phyloP scores from a whole-genome alignment of 2,329 filamentous ascomycete genomes.

The Penicillium capsulatum region DNA sequence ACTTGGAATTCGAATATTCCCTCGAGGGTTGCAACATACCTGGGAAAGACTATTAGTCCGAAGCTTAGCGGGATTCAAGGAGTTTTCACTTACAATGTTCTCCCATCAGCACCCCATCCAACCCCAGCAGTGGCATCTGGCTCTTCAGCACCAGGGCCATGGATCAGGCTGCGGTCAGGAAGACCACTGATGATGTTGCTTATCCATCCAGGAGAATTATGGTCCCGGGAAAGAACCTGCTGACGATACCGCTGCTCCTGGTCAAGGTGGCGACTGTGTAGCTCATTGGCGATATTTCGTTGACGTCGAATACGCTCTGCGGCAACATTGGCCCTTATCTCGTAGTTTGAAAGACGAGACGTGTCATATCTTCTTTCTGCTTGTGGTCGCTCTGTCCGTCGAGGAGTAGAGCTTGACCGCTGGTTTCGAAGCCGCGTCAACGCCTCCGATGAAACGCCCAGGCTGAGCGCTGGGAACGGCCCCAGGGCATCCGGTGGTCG shows the following conservation, averaged over 20 bases:
- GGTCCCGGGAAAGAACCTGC: slow-evolving; percentile 31
- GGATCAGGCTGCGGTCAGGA: slow-evolving; percentile 30
- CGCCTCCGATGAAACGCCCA: slow-evolving; percentile 18
- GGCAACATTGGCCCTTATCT: slow-evolving; percentile 37
- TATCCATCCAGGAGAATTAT: slow-evolving; percentile 39
- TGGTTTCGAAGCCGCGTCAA: slow-evolving; percentile 24
- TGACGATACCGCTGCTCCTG: slow-evolving; percentile 35
- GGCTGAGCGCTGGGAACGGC: slow-evolving; percentile 21
- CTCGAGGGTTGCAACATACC: slow-evolving; percentile 47
- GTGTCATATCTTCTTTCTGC: slow-evolving; percentile 27
- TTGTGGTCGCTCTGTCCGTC: slow-evolving; percentile 29
- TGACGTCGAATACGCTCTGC: slow-evolving; percentile 39
- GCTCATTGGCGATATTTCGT: slow-evolving; percentile 35
- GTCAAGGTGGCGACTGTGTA: slow-evolving; percentile 28
- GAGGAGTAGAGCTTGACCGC: slow-evolving; percentile 36
- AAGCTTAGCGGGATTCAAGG: too few relatives aligned
- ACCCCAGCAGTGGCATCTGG: slow-evolving; percentile 45
- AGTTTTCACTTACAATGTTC: slow-evolving; percentile 40
- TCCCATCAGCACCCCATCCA: slow-evolving; percentile 46
- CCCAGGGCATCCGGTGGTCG: slow-evolving; percentile 15
- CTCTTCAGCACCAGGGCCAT: slow-evolving; percentile 34
- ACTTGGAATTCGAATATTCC: slow-evolving; percentile 48
- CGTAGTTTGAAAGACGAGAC: slow-evolving; percentile 28
- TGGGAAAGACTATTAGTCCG: slow-evolving; percentile 21
- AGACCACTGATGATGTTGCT: slow-evolving; percentile 36